Evolutionary conservation across 805 yeast genomes (phyloP), one percentile per base, ranked within the genome.

Genomic region (Candida arabinofermentans): DNA sequence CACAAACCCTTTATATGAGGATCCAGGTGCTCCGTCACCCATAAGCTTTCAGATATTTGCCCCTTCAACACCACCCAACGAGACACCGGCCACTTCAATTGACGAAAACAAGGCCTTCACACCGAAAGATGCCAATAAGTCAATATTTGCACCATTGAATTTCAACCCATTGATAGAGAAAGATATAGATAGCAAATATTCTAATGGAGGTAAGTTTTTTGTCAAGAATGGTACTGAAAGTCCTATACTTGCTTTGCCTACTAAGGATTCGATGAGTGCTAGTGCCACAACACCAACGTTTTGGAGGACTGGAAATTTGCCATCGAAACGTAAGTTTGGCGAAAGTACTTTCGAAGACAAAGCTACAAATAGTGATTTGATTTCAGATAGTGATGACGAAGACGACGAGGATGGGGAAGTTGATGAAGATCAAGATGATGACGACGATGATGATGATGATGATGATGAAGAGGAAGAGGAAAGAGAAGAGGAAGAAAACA

Each of bases 161-260:
- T 90, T 89, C 64, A 84, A 86, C 53, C 96, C 96, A 0, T 74
- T 83, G 16, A 83, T 87, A 41, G 81, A 79, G 42, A 74, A 77
- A 36, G 79, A 76, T 43, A 81, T 91, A 30, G 98, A 91, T 57
- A 79, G 85, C 42, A 91, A 91, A 55, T 91, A 91, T 54, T 82
- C 83, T 10, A 74, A 74, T 48, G 99, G 99, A 5, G 99, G 99
- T 2, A 85, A 90, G 55, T 91, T 86, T 57, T 89, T 81, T 57
- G 86, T 85, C 13, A 54, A 49, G 22, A 51, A 48, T 21, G 43
- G 47, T 18, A 24, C 40, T 23, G 43, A 37, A 7, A 39, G 42
- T 13, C 38, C 49, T 1, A 17, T 36, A 17, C 21, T 44, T 14
- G 41, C 23, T 3, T 19, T 36, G 8, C 5, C 45, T 8, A n/a